Base-by-base conservation (phyloP, 768 basidiomycete genomes). In the Strobilomyces dryophilus region DNA sequence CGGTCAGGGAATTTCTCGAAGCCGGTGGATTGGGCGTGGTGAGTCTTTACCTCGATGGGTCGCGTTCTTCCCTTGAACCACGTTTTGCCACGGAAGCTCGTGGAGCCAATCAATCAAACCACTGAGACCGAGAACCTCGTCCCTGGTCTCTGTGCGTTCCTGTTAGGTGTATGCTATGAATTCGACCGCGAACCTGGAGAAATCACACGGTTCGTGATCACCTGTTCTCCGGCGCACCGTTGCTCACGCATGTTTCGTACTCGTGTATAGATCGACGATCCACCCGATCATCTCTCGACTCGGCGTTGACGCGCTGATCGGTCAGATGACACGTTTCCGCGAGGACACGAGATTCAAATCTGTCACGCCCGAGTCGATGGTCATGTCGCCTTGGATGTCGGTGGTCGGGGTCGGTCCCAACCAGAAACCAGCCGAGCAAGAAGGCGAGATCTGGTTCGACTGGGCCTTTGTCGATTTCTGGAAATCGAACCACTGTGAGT, bases 401-500 rank as follows among this genome's bases (percentile, higher is more conserved):
- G 9, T 31, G 7, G 12, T 31, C 17, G 54, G 55, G 1, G n/a
- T 34, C 4, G 51, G 18, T 15, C 51, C 45, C 2, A 36, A 51
- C 40, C 52, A 51, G 20, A 54, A 31, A 5, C 61, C 72, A 27
- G 55, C 55, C 18, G 73, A 75, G 47, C 83, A 83, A 56, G 87
- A 90, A 62, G 89, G 83, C 26, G 92, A 94, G 70, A 78, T 97
- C 36, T 98, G 97, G 97, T 90, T 98, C 65, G 95, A 98, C 68
- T 98, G 95, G 92, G 81, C 87, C 0, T 98, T 98, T 71, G 84
- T 97, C 7, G 97, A 99, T 70, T 99, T 98, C 69, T 95, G 92
- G 89, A 98, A 98, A 74, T 94, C 92, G 43, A 95, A 95, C 65
- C 97, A 94, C 65, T 92, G 95, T 95, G 61, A 66, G 89, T 70